Evolutionary conservation across 2,329 filamentous ascomycete species (phyloP).

Genomic region (Venturia effusa): DNA sequence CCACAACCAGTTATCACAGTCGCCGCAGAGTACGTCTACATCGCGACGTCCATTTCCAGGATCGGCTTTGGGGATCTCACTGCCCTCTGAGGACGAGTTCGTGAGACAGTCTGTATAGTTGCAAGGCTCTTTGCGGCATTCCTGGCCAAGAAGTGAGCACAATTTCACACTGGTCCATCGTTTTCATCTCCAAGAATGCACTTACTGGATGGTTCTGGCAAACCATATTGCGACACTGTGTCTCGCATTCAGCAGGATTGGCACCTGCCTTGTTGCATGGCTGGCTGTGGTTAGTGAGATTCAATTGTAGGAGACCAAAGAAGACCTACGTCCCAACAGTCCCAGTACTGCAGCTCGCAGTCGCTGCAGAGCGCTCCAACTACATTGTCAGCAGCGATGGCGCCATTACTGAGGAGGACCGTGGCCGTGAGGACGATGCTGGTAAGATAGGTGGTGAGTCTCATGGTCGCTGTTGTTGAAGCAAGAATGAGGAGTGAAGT

Average conservation of each 20-base stretch:
- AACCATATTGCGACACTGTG: neutral
- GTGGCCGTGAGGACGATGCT: neutral
- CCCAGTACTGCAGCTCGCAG: neutral
- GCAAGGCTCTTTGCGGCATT: neutral
- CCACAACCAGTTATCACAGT: neutral
- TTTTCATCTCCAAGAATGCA: neutral
- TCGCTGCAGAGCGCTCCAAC: neutral
- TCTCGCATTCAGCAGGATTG: neutral
- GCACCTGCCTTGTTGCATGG: neutral
- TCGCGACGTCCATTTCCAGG: neutral
- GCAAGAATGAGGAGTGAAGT: neutral
- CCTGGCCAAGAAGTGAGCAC: neutral
- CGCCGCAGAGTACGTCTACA: neutral
- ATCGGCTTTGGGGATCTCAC: neutral
- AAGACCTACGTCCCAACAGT: neutral
- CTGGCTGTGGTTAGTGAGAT: neutral
- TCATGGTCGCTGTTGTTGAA: neutral
- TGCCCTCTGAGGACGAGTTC: neutral
- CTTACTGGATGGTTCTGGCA: neutral
- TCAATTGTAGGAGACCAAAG: neutral
- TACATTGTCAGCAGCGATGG: neutral
- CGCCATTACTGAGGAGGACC: neutral
- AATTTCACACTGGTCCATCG: neutral
- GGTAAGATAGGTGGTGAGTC: neutral
- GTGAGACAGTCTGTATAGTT: neutral